phyloP scores from a whole-genome alignment of 2,329 filamentous ascomycete genomes.

The Aureobasidium mangrovei region DNA sequence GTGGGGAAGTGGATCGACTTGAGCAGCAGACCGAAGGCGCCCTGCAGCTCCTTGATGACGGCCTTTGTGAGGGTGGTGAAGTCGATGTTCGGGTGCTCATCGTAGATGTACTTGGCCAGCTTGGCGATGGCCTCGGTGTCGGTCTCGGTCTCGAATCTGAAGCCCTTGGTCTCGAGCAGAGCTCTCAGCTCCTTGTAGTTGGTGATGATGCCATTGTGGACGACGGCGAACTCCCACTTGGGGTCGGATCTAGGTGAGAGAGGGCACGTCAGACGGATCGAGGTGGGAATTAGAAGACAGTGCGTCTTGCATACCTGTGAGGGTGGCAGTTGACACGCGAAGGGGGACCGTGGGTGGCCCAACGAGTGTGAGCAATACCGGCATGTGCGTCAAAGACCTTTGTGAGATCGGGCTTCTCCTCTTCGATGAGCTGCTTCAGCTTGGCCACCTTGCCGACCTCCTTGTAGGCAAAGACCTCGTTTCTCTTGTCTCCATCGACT shows the following conservation, averaged over 20 bases:
- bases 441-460: slow-evolving; percentile 99
- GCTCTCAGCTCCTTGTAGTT: slow-evolving; percentile 99
- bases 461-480: slow-evolving; percentile 95
- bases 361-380: slow-evolving; percentile 97
- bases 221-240: slow-evolving; percentile 91
- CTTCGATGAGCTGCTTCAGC: slow-evolving; percentile 84
- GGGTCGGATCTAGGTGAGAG: slow-evolving; percentile 65
- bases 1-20: slow-evolving; percentile 98
- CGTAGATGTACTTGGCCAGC: slow-evolving; percentile 95
- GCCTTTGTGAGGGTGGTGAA: slow-evolving; percentile 96
- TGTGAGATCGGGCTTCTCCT: slow-evolving; percentile 71
- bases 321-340: slow-evolving; percentile 96
- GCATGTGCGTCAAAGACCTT: slow-evolving; percentile 97
- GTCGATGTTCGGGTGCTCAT: slow-evolving; percentile 85
- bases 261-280: not conserved
- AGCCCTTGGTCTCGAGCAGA: slow-evolving; percentile 85
- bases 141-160: slow-evolving; percentile 98
- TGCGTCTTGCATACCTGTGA: slow-evolving; percentile 61
- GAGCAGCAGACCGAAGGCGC: slow-evolving; percentile 91
- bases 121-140: slow-evolving; percentile 99
- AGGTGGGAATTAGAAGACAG: slow-evolving; percentile 3
- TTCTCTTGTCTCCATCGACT: slow-evolving; percentile 96
- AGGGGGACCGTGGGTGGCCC: slow-evolving; percentile 94
- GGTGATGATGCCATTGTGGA: slow-evolving; percentile 99
- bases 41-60: slow-evolving; percentile 96